These are phyloP conservation scores for Teratosphaeria nubilosa DNA, from an alignment of 2,329 filamentous ascomycete genomes.

Conservation along the genomic window DNA sequence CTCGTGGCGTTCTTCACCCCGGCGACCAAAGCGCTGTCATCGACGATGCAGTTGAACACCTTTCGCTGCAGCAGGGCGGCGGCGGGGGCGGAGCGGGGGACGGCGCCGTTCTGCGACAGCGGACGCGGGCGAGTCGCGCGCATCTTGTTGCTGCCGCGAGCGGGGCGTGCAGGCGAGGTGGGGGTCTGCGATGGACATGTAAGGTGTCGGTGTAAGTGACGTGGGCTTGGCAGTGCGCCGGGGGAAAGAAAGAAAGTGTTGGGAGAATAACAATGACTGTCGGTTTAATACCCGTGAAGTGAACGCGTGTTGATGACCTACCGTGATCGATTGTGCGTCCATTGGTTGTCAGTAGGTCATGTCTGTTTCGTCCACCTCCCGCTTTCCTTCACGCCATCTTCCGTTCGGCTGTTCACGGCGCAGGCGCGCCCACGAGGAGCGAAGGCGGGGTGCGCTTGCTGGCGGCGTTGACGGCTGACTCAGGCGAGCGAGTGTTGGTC, in stretches of 20 bases:
- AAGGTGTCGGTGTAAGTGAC: background rate
- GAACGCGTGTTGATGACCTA: too few relatives aligned
- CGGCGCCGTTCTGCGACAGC: conserved; percentile 16
- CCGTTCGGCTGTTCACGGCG: background rate
- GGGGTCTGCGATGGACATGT: conserved; percentile 4
- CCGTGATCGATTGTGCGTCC: background rate
- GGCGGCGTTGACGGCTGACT: background rate
- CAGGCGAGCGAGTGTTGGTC: background rate
- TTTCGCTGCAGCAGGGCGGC: conserved; percentile 27
- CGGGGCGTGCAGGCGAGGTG: conserved; percentile 1
- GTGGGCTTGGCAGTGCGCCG: background rate
- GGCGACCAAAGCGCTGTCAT: conserved; percentile 41
- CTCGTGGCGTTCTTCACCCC: conserved; percentile 43
- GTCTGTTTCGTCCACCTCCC: background rate
- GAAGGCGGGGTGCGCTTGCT: background rate
- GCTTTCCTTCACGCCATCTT: background rate
- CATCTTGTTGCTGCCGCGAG: conserved; percentile 9
- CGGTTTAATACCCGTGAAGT: too few relatives aligned
- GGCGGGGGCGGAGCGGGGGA: conserved; percentile 4
- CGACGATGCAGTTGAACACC: conserved; percentile 45
- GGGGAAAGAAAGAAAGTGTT: background rate
- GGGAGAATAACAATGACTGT: background rate
- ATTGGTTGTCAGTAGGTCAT: background rate
- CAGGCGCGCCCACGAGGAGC: background rate
- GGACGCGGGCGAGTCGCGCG: conserved; percentile 18